Percentiles rank a stretch among this genome's conserved stretches.
Conservation (phyloP, 1,284 basidiomycete genomes). For the Cryptococcus deneoformans region DNA sequence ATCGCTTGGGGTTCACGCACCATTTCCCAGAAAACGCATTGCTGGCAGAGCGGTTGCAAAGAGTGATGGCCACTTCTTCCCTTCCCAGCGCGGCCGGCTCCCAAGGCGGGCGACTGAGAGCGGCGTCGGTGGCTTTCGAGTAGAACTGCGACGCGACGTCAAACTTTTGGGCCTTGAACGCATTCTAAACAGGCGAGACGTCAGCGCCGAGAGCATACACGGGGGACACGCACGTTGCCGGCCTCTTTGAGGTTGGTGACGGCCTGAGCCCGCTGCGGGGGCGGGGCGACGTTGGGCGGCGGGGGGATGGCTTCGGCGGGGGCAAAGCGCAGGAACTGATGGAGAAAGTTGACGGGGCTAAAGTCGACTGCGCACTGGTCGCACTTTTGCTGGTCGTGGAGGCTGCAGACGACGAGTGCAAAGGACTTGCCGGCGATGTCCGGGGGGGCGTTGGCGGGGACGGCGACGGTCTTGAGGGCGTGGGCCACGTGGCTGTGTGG, state of each 20-base stretch:
- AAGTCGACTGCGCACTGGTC: conserved; percentile 68
- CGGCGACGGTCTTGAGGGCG: conserved; percentile 21
- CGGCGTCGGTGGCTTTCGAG: conserved; percentile 76
- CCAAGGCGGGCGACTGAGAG: conserved; percentile 83
- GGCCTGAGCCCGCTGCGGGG: conserved; percentile 63
- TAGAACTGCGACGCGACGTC: conserved; percentile 78
- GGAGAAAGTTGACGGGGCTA: conserved; percentile 63
- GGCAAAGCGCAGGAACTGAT: conserved; percentile 65
- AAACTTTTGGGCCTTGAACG: conserved; percentile 74
- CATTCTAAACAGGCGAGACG: conserved; percentile 52
- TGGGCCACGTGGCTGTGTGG: conserved; percentile 34
- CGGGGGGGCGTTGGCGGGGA: conserved; percentile 25
- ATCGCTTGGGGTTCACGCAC: conserved; percentile 24
- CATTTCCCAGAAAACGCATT: conserved; percentile 69
- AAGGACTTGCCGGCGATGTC: neutral
- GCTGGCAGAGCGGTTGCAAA: conserved; percentile 90
- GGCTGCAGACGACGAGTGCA: conserved; percentile 26
- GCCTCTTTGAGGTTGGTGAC: conserved; percentile 80
- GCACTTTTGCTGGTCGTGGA: conserved; percentile 68
- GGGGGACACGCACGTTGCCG: conserved; percentile 73
- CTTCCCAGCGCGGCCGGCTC: conserved; percentile 76
- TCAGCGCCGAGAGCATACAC: neutral
- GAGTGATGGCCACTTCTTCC: conserved; percentile 82
- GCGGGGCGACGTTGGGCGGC: conserved; percentile 63
- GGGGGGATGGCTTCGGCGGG: conserved; percentile 75